These are phyloP conservation scores for Arthrobotrys sphaeroides DNA, from an alignment of 2,329 filamentous ascomycete species.

Conservation along the genomic window DNA sequence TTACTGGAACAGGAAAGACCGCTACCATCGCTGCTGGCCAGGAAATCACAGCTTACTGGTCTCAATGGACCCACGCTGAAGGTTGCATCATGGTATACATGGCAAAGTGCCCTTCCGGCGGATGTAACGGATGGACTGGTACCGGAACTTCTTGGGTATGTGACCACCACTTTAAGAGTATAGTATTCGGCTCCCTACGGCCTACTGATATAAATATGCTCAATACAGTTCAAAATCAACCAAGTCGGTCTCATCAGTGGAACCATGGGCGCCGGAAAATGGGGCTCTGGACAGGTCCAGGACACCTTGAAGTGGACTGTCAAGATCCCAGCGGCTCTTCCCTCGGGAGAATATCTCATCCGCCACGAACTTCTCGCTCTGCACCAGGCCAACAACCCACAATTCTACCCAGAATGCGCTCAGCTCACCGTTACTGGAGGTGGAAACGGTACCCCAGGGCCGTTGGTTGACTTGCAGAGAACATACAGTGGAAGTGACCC, in stretches of 20 bases:
- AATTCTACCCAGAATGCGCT: slow-evolving; percentile 69
- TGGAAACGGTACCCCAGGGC: slow-evolving; percentile 63
- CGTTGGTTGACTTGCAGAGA: slow-evolving; percentile 63
- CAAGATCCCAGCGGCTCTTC: slow-evolving; percentile 65
- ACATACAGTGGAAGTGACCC: slow-evolving; percentile 54
- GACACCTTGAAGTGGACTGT: slow-evolving; percentile 65
- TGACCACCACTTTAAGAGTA: background rate
- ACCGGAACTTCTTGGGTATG: slow-evolving; percentile 64
- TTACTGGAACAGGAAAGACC: slow-evolving; percentile 29
- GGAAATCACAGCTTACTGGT: slow-evolving; percentile 66
- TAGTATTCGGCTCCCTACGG: background rate
- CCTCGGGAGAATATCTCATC: slow-evolving; percentile 68
- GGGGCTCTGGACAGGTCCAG: slow-evolving; percentile 65
- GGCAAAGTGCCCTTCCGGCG: slow-evolving; percentile 64
- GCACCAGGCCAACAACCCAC: slow-evolving; percentile 66
- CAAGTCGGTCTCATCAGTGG: slow-evolving; percentile 65
- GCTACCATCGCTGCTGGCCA: slow-evolving; percentile 65
- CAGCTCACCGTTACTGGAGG: slow-evolving; percentile 66
- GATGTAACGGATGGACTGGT: slow-evolving; percentile 62
- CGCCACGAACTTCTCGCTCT: slow-evolving; percentile 69
- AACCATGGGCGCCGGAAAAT: slow-evolving; percentile 63
- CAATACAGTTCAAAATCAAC: slow-evolving; percentile 68
- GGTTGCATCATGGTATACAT: slow-evolving; percentile 70
- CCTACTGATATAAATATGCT: background rate
- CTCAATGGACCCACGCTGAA: slow-evolving; percentile 70